Base-by-base conservation (phyloP, 192 early-diverging fungal species). In the Backusella macrospora region DNA sequence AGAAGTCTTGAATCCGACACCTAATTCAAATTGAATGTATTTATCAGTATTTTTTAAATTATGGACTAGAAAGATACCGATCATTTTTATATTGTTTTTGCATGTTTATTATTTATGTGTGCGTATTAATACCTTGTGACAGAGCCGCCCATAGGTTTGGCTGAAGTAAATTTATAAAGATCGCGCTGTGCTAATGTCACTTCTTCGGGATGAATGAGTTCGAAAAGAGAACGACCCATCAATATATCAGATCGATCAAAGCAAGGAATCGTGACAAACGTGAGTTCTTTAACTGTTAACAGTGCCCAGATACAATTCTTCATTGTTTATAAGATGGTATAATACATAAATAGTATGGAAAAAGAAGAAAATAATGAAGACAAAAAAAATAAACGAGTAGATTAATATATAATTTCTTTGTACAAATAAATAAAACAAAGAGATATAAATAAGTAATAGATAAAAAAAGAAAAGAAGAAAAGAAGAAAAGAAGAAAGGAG, bases 141-240 rank as follows among this genome's bases (percentile, higher is more conserved):
- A 29, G 75, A 76, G 0, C 75, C 75, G 3, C 63, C 62, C 10
- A 72, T 29, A 12, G 62, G 16, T 34, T 72, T 71, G 3, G 63
- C 42, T 6, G 52, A 48, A 38, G 66, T 76, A 59, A 76, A 76
- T 21, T 66, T 71, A 23, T 76, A 16, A 7, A 76, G 38, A 23
- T 76, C 75, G 40, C 64, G 45, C 15, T 39, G 21, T 4, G 75
- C 75, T 40, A 76, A 45, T 23, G 70, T 49, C 48, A 71, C 70
- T 45, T 76, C 75, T 10, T 76, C 75, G 34, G 75, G 75, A 23
- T 76, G 75, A 52, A 76, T 76, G 44, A 76, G 42, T 44, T 76
- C 70, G 48, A 65, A 71, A 18, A 76, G 64, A 2, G 70, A 55
- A 49, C 55, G 48, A 12, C 70, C 75, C 8, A 48, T 13, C 7